Conservation (phyloP, 352 stramenopile genomes). For the Phytophthora hybrid region DNA sequence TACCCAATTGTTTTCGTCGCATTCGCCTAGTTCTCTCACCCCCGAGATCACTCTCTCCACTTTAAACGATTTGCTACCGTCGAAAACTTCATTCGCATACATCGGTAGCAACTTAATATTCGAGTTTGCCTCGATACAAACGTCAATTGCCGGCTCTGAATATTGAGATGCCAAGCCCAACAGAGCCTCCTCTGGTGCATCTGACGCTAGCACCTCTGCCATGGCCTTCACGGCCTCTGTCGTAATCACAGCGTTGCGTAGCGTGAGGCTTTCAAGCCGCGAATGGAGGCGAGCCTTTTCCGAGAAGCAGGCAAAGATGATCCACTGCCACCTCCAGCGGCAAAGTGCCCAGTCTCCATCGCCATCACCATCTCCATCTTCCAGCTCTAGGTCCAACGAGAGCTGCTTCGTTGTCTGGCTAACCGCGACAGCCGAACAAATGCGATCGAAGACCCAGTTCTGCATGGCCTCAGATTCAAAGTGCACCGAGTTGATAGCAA, state of each 20-base stretch:
- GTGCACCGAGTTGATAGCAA: slow-evolving; percentile 19
- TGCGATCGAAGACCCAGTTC: slow-evolving; percentile 37
- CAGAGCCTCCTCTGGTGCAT: slow-evolving; percentile 34
- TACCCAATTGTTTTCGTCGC: slow-evolving; percentile 6
- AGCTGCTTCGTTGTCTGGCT: slow-evolving; percentile 36
- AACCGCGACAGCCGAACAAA: slow-evolving; percentile 36
- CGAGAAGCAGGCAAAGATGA: slow-evolving; percentile 39
- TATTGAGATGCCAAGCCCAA: background rate
- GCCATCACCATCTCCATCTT: slow-evolving; percentile 16
- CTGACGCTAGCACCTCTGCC: slow-evolving; percentile 24
- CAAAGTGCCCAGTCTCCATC: slow-evolving; percentile 20
- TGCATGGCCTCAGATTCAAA: slow-evolving; percentile 37
- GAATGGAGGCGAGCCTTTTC: slow-evolving; percentile 40
- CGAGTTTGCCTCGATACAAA: slow-evolving; percentile 24
- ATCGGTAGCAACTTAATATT: slow-evolving; percentile 16
- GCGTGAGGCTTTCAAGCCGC: slow-evolving; percentile 25
- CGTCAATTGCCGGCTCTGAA: slow-evolving; percentile 16
- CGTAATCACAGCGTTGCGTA: slow-evolving; percentile 33
- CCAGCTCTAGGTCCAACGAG: slow-evolving; percentile 24
- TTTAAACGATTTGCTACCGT: slow-evolving; percentile 8
- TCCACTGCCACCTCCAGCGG: slow-evolving; percentile 40
- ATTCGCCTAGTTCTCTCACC: slow-evolving; percentile 13
- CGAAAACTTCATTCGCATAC: slow-evolving; percentile 11
- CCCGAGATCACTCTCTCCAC: slow-evolving; percentile 26
- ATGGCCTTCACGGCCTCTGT: slow-evolving; percentile 29